These are phyloP conservation scores for Akanthomyces uredinophilus DNA, from an alignment of 2,329 filamentous ascomycete species.

Conservation along the genomic window DNA sequence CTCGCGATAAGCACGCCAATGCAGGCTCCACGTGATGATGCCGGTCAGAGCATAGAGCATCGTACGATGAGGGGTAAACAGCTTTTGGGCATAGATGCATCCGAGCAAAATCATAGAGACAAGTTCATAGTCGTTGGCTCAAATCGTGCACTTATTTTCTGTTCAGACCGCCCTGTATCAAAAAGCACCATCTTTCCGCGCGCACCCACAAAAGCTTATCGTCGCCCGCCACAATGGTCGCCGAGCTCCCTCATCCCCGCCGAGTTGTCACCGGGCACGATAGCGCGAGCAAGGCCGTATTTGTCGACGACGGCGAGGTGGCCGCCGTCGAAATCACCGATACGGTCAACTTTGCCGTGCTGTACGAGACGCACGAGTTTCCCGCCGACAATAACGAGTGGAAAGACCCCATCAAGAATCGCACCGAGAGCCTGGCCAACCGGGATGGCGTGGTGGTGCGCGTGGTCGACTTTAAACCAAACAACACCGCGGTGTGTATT, in stretches of 20 bases:
- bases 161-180: background rate
- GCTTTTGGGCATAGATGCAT: too few species aligned
- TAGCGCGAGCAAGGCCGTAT: slow-evolving; percentile 15
- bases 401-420: slow-evolving; percentile 17
- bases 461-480: slow-evolving; percentile 19
- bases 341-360: slow-evolving; percentile 18
- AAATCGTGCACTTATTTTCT: background rate
- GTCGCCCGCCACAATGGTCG: background rate
- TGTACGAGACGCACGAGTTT: slow-evolving; percentile 21
- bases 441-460: slow-evolving; percentile 18
- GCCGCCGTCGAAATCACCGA: slow-evolving; percentile 6
- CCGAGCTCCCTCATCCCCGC: slow-evolving; percentile 15
- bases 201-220: background rate
- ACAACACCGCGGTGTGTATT: slow-evolving; percentile 14
- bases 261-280: slow-evolving; percentile 21
- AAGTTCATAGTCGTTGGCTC: too few species aligned
- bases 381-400: slow-evolving; percentile 20
- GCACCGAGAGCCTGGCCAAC: slow-evolving; percentile 19
- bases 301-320: slow-evolving; percentile 17
- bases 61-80: slow-evolving; percentile 4
- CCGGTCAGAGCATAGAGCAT: background rate
- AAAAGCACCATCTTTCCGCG: background rate
- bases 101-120: background rate
- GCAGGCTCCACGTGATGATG: slow-evolving; percentile 9
- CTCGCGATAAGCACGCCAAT: background rate